Evolutionary conservation across 345 rosid genomes (phyloP), one percentile per base, ranked within the genome.

Genomic region (Xanthoceras sorbifolium): DNA sequence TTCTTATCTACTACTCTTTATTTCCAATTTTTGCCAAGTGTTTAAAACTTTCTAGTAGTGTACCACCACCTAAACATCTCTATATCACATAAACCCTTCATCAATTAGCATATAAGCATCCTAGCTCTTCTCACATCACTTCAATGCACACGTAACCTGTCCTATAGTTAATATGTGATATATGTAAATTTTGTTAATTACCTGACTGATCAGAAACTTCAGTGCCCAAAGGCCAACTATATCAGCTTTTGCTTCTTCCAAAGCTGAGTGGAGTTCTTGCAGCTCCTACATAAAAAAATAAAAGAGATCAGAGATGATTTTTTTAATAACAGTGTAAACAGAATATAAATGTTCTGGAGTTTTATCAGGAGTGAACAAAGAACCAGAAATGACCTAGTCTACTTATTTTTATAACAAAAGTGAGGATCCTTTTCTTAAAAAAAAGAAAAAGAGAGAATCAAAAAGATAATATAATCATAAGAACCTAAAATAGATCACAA

Each of bases 161-260:
- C 28, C 44, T n/a, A 28, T 6, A 52, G 34, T 32, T 23, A 29
- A 50, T 22, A 50, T 14, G 3, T 8, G 17, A 29, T 29, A 57
- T 17, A 60, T 40, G 73, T 59, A 57, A 36, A 32, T 54, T 46
- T n/a, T 38, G 6, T 64, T 5, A 84, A 63, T 72, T 8, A 93
- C 99, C 97, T 87, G 86, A 63, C 72, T 31, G 69, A 95, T 92
- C 71, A 95, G 82, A 82, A 93, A 91, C 79, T 79, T 93, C 46
- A 95, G 86, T 20, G 99, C 98, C 99, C 99, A 95, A 72, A 95
- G 92, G 54, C 99, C 99, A 84, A 91, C 99, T 64, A 95, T 93
- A 78, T 95, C 98, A 57, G 97, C 99, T 85, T 95, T 93, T 76
- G 94, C 98, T 88, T 95, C 98, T 85, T 93, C 98, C 87, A 95